Conservation (phyloP, 108 stramenopile genomes). For the Nannochloropsis salina region DNA sequence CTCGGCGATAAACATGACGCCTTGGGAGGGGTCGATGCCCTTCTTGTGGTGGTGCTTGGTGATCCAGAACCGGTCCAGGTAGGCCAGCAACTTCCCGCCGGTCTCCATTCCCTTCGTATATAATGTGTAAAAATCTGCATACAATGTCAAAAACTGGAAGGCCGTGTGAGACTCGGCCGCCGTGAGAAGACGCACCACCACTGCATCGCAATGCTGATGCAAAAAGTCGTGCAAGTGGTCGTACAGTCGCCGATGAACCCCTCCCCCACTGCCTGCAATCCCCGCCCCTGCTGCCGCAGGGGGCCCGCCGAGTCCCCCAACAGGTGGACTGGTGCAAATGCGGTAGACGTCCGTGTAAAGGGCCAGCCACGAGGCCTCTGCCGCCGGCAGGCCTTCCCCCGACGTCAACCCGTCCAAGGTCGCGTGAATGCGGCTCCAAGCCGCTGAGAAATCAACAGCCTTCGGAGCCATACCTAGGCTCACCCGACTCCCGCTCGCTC, state of each 20-base stretch:
- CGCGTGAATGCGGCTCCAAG: background rate
- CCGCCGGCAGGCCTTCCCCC: background rate
- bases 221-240: background rate
- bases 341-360: background rate
- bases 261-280: background rate
- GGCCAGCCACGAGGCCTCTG: background rate
- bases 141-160: background rate
- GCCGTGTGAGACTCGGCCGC: background rate
- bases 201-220: background rate
- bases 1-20: background rate
- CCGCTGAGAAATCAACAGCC: background rate
- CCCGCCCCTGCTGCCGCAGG: slow-evolving; percentile 1
- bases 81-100: background rate
- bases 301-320: background rate
- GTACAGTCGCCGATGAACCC: background rate
- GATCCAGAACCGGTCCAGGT: background rate
- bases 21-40: background rate
- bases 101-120: background rate
- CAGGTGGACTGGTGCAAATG: background rate
- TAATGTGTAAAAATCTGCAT: background rate
- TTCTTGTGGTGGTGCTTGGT: background rate
- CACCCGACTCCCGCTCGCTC: background rate
- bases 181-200: background rate
- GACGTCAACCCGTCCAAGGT: background rate
- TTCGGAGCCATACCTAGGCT: background rate